Percentiles rank a stretch among this genome's conserved stretches.
phyloP scores from a whole-genome alignment of 352 stramenopile species.

The Phytophthora parvispora region DNA sequence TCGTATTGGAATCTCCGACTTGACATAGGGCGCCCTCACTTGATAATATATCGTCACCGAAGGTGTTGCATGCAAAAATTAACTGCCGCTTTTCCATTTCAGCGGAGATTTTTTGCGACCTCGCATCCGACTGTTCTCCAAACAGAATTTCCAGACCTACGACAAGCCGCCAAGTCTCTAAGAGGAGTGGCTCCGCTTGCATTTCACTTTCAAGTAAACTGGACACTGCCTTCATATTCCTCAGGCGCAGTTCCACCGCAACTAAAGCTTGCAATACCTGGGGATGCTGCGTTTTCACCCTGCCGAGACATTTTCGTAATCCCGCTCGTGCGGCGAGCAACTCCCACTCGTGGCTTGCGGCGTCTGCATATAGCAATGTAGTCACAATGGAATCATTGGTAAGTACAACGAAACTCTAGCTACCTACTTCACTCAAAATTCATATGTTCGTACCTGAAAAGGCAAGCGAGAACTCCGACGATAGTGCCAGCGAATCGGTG shows the following conservation, averaged over 20 bases:
- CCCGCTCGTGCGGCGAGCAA: conserved; percentile 47
- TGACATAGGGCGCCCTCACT: background rate
- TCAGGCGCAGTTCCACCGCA: conserved; percentile 45
- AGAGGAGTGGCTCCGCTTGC: conserved; percentile 40
- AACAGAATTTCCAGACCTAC: conserved; percentile 68
- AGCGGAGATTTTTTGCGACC: conserved; percentile 34
- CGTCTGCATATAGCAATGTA: conserved; percentile 27
- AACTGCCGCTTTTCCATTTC: conserved; percentile 51
- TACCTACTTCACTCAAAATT: background rate
- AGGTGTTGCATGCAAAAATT: conserved; percentile 40
- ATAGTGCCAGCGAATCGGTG: conserved; percentile 36
- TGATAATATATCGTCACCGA: conserved; percentile 28
- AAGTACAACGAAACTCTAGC: background rate
- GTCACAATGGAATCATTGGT: background rate
- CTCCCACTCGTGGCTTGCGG: conserved; percentile 59
- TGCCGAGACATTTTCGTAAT: conserved; percentile 43
- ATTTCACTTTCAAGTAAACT: conserved; percentile 44
- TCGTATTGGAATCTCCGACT: background rate
- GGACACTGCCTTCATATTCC: conserved; percentile 55
- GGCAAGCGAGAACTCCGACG: conserved; percentile 49
- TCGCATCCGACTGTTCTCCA: conserved; percentile 32
- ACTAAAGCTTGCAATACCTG: conserved; percentile 50
- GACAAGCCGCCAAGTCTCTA: conserved; percentile 61
- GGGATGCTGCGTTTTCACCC: conserved; percentile 38
- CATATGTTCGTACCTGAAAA: conserved; percentile 49